These are phyloP conservation scores for Pestalotiopsis sp. DNA, from an alignment of 2,329 filamentous ascomycete species.

Conservation along the genomic window DNA sequence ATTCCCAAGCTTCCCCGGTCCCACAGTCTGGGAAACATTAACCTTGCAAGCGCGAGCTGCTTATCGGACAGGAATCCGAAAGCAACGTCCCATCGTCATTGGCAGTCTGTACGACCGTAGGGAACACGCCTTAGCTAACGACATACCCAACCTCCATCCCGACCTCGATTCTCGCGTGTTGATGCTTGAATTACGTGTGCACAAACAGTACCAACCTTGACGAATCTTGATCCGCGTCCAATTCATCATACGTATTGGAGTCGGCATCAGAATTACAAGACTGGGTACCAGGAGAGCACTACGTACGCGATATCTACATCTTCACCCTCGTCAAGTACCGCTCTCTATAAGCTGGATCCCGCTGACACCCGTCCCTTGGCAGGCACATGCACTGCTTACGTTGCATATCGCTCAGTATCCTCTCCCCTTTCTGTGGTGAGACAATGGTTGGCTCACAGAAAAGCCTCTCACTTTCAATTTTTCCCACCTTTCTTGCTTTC, in stretches of 20 bases:
- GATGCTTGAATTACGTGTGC: too few species aligned
- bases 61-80: not conserved
- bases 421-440: not conserved
- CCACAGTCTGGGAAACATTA: not conserved
- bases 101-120: too few species aligned
- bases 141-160: too few species aligned
- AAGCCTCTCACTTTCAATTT: not conserved
- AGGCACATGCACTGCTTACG: slow-evolving; percentile 7
- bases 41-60: not conserved
- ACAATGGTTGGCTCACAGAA: not conserved
- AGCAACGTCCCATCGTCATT: not conserved
- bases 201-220: too few species aligned
- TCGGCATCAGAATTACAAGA: too few species aligned
- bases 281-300: too few species aligned
- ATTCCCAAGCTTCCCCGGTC: too few species aligned
- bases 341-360: not conserved
- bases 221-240: too few species aligned
- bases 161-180: too few species aligned
- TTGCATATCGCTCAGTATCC: not conserved
- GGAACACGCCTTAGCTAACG: too few species aligned
- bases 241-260: too few species aligned
- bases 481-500: not conserved
- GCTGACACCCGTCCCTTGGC: not conserved
- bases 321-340: not conserved
- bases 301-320: not conserved